phyloP scores from a whole-genome alignment of 441 rosid species.

The Erodium moschatum region DNA sequence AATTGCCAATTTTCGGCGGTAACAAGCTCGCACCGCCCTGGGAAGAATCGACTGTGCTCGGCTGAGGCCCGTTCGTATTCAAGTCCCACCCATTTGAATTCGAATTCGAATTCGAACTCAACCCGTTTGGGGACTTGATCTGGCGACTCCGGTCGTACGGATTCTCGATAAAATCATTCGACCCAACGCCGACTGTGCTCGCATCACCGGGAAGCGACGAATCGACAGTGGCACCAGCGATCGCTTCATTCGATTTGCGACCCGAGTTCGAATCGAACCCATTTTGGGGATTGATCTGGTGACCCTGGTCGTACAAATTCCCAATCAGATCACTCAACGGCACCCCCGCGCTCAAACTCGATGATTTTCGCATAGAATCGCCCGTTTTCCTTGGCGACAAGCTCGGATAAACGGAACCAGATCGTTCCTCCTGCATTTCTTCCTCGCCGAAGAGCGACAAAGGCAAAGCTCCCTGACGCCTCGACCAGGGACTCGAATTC shows the following conservation, averaged over 20 bases:
- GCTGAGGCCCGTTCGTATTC: not conserved
- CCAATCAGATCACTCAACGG: conserved; percentile 36
- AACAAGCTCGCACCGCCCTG: not conserved
- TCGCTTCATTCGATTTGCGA: conserved; percentile 9
- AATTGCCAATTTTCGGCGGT: not conserved
- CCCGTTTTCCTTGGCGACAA: conserved; percentile 22
- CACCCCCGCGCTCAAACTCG: conserved; percentile 19
- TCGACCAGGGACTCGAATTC: conserved; percentile 33
- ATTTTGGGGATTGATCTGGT: conserved; percentile 21
- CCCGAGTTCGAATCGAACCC: conserved; percentile 18
- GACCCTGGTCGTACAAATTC: conserved; percentile 35
- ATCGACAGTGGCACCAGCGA: not conserved
- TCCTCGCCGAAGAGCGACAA: conserved; percentile 65
- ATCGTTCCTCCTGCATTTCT: conserved; percentile 35
- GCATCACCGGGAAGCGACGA: not conserved
- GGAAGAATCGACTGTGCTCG: not conserved
- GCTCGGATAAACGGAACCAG: conserved; percentile 26
- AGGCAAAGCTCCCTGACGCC: conserved; percentile 58
- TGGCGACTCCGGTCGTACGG: not conserved
- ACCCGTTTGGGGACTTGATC: not conserved
- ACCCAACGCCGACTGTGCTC: not conserved
- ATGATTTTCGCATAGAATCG: conserved; percentile 25
- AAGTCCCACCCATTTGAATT: not conserved
- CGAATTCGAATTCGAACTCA: not conserved
- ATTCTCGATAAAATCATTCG: not conserved